Evolutionary conservation across 305 asterid species (phyloP).

Genomic region (Petunia hybrid): DNA sequence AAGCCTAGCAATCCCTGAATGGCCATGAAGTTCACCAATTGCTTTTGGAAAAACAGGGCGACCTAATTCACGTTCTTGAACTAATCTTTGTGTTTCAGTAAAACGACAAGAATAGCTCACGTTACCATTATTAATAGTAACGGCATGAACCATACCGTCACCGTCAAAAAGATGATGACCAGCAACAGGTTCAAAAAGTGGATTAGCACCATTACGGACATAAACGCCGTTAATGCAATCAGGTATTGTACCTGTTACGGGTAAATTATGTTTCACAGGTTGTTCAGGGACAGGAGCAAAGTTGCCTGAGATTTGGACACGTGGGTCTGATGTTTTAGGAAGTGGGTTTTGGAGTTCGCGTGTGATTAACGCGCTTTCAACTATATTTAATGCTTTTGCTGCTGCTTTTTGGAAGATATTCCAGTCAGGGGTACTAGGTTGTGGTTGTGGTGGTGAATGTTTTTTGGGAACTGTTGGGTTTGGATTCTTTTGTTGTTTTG

Average conservation of each 20-base stretch:
- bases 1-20: slow-evolving; percentile 54
- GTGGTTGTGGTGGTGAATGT: slow-evolving; percentile 6
- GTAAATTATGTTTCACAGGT: slow-evolving; percentile 41
- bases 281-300: slow-evolving; percentile 62
- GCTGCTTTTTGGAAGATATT: slow-evolving; percentile 50
- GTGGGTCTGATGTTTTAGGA: slow-evolving; percentile 51
- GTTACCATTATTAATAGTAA: slow-evolving; percentile 39
- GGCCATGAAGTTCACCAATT: slow-evolving; percentile 65
- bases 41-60: slow-evolving; percentile 59
- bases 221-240: slow-evolving; percentile 61
- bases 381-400: slow-evolving; percentile 46
- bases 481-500: slow-evolving; percentile 43
- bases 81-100: slow-evolving; percentile 51
- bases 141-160: slow-evolving; percentile 67
- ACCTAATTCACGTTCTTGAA: slow-evolving; percentile 57
- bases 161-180: slow-evolving; percentile 72
- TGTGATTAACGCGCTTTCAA: slow-evolving; percentile 43
- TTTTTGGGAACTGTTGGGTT: slow-evolving; percentile 25
- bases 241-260: slow-evolving; percentile 45
- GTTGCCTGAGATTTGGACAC: slow-evolving; percentile 55
- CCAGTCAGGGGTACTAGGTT: slow-evolving; percentile 35
- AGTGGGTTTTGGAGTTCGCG: slow-evolving; percentile 43
- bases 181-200: slow-evolving; percentile 51
- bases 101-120: slow-evolving; percentile 58
- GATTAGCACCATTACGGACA: slow-evolving; percentile 61